phyloP scores from a whole-genome alignment of 768 basidiomycete genomes.

The Lactarius akahatsu region DNA sequence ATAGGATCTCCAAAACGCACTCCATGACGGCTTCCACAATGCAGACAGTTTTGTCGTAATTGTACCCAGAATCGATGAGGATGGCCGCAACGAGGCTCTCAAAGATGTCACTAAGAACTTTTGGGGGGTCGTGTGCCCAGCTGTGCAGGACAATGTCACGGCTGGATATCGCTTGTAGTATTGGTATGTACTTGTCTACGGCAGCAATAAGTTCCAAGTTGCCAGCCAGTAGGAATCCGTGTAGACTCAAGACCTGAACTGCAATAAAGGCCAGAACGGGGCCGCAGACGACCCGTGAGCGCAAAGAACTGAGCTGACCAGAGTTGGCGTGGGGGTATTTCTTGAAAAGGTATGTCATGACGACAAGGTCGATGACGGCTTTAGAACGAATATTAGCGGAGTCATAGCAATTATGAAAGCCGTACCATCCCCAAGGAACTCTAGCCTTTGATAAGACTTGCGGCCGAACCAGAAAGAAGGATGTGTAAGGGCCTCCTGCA shows the following conservation, averaged over 20 bases:
- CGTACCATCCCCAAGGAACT: constrained; percentile 89
- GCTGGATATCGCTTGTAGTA: constrained; percentile 54
- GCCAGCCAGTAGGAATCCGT: constrained; percentile 69
- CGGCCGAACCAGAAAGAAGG: constrained; percentile 64
- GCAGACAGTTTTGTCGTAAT: constrained; percentile 64
- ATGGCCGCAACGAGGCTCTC: constrained; percentile 85
- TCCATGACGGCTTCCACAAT: constrained; percentile 64
- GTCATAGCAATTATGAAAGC: constrained; percentile 6
- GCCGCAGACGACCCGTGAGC: constrained; percentile 70
- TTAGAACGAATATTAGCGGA: constrained; percentile 15
- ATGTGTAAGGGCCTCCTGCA: constrained; percentile 83
- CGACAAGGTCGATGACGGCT: constrained; percentile 73
- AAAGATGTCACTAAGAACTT: constrained; percentile 79
- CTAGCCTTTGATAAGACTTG: constrained; percentile 79
- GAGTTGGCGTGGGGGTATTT: constrained; percentile 73
- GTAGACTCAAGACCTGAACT: constrained; percentile 61
- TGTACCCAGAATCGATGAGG: constrained; percentile 74
- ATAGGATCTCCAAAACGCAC: constrained; percentile 61
- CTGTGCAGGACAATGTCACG: constrained; percentile 64
- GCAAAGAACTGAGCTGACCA: constrained; percentile 70
- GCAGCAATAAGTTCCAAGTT: constrained; percentile 64
- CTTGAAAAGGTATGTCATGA: constrained; percentile 67
- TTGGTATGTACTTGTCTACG: constrained; percentile 58
- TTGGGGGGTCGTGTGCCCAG: constrained; percentile 86
- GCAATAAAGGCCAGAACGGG: constrained; percentile 69